These are phyloP conservation scores for Plasmodium malariae DNA, from an alignment of 169 alveolate genomes.

Conservation along the genomic window DNA sequence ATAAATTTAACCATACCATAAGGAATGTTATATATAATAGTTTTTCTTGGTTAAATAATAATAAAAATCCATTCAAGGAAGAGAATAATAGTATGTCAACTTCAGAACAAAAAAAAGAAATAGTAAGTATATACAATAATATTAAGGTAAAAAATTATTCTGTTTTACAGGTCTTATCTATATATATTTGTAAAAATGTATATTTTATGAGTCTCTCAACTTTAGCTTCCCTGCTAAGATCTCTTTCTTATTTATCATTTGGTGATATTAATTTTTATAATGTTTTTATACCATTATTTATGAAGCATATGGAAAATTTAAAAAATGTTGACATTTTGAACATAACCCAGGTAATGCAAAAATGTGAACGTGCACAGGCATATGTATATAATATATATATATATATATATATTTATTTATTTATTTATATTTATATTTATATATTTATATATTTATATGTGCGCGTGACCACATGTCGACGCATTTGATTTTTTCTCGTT, in stretches of 20 bases:
- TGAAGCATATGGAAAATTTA: constrained; percentile 48
- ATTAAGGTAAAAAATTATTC: constrained; percentile 58
- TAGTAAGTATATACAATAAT: constrained; percentile 3
- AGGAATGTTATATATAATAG: constrained; percentile 59
- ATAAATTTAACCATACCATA: constrained; percentile 73
- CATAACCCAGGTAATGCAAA: constrained; percentile 64
- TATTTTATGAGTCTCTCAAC: constrained; percentile 68
- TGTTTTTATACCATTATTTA: constrained; percentile 66
- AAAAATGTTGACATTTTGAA: constrained; percentile 64
- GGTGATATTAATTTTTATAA: constrained; percentile 45
- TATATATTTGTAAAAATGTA: constrained; percentile 73
- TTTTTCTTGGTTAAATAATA: constrained; percentile 52
- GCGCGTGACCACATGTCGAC: neutral
- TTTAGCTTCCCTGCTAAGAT: constrained; percentile 57
- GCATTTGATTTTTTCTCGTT: neutral
- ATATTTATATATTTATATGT: too few relatives aligned
- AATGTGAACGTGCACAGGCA: neutral
- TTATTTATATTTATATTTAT: neutral
- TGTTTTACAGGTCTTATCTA: constrained; percentile 57
- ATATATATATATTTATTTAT: neutral
- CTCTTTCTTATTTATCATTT: constrained; percentile 59
- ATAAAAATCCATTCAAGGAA: neutral
- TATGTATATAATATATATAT: neutral
- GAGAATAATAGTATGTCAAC: neutral
- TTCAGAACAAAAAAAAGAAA: constrained; percentile 7